phyloP scores from a whole-genome alignment of 2,329 filamentous ascomycete genomes.

The Xylaria sp. region DNA sequence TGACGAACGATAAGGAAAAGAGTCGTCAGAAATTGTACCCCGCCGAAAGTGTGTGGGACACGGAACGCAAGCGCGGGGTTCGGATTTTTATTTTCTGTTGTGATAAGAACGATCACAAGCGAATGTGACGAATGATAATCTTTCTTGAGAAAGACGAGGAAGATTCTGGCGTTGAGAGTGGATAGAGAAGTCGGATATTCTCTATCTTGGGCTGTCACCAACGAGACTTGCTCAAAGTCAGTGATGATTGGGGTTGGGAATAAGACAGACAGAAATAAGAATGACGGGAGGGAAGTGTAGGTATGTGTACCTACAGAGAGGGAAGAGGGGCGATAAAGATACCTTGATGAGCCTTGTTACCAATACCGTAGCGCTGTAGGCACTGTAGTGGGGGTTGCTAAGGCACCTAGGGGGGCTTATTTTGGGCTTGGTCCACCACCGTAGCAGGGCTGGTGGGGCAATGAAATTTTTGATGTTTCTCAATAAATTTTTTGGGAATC shows the following conservation, averaged over 20 bases:
- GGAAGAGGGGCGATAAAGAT: slow-evolving; percentile 30
- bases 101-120: slow-evolving; percentile 40
- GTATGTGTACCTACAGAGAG: slow-evolving; percentile 2
- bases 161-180: background rate
- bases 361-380: slow-evolving; percentile 7
- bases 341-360: slow-evolving; percentile 12
- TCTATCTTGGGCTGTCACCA: slow-evolving; percentile 25
- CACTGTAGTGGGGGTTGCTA: slow-evolving; percentile 21
- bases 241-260: slow-evolving; percentile 11
- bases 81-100: background rate
- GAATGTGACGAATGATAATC: slow-evolving; percentile 40
- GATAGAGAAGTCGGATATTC: background rate
- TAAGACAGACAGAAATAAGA: slow-evolving; percentile 24
- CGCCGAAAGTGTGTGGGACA: slow-evolving; percentile 28
- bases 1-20: slow-evolving; percentile 5
- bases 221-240: slow-evolving; percentile 18
- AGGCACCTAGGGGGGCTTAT: slow-evolving; percentile 20
- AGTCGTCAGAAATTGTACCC: slow-evolving; percentile 31
- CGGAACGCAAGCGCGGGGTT: slow-evolving; percentile 27
- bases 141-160: slow-evolving; percentile 1
- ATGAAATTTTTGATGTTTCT: slow-evolving; percentile 37
- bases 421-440: slow-evolving; percentile 24
- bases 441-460: slow-evolving; percentile 29
- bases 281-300: slow-evolving; percentile 17
- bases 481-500: slow-evolving; percentile 16